phyloP scores from a whole-genome alignment of 345 rosid species.

The Populus euphratica region DNA sequence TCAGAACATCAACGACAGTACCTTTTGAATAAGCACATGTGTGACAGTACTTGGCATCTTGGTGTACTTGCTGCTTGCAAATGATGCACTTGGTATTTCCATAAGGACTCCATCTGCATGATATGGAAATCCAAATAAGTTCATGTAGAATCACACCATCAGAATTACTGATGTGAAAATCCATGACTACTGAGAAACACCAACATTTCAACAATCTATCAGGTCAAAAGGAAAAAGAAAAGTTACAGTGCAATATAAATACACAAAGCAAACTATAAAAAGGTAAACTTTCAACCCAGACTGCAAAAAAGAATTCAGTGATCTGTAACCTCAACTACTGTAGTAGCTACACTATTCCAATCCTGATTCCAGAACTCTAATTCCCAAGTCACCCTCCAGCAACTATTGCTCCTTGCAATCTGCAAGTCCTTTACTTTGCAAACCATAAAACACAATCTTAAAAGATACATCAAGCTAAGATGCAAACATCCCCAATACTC shows the following conservation, averaged over 20 bases:
- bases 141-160: background rate
- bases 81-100: conserved; percentile 87
- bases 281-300: background rate
- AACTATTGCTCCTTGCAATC: background rate
- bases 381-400: background rate
- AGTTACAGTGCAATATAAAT: background rate
- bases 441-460: no score
- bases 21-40: conserved; percentile 98
- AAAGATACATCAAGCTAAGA: background rate
- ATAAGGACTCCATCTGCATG: conserved; percentile 81
- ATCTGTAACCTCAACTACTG: background rate
- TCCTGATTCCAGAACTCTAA: background rate
- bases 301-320: background rate
- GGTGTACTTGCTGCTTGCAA: conserved; percentile 99
- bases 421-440: background rate
- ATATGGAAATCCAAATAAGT: conserved; percentile 1
- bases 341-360: background rate
- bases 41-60: conserved; percentile 95
- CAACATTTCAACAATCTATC: background rate
- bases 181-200: background rate
- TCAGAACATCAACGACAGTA: conserved; percentile 10
- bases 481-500: background rate
- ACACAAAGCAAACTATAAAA: background rate
- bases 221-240: background rate
- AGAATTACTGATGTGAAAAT: background rate